Base-by-base conservation (phyloP, 768 basidiomycete genomes). In the Lactarius tabidus region DNA sequence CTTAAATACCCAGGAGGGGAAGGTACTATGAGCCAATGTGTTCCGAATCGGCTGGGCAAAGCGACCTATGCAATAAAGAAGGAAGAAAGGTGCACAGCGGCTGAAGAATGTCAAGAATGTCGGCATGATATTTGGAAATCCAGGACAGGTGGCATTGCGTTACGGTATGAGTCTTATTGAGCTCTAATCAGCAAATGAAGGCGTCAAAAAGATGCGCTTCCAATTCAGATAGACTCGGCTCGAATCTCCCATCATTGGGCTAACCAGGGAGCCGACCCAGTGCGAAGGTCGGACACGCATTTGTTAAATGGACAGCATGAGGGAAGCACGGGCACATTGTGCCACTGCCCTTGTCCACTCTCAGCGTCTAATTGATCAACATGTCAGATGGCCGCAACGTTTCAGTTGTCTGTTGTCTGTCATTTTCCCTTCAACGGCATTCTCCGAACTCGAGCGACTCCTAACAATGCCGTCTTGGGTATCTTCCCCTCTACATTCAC, bases 61-160 rank as follows among this genome's bases (percentile, higher is more conserved):
- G 20, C 36, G 39, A 53, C 57, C 48, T 38, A 62, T 28, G 59
- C 41, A 51, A 56, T 60, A 39, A 56, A 62, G 60, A 66, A 61
- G 43, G 33, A 51, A 35, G 60, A 43, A 58, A 52, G 31, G 29
- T 61, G 36, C 39, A n/a, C 45, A 38, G 55, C 31, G 28, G 54
- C 9, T 52, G 45, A 61, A 57, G 28, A 6, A 33, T 8, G 33
- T 33, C 33, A 33, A 33, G 33, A 33, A 59, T 66, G 57, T 66
- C 56, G 65, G 65, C 65, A 66, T 62, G 57, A 54, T 62, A 66
- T 62, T 66, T 66, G 60, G 65, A 66, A 62, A 66, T 66, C 65
- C 36, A 48, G n/a, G 51, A 59, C 65, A 66, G 65, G 60, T 66
- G 60, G 60, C 60, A 66, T 29, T 43, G 33, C 4, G 38, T 66